Percentiles rank a stretch among this genome's conserved stretches.
These are phyloP conservation scores for Penicillium hesseltinei DNA, from an alignment of 2,329 filamentous ascomycete species.

Conservation along the genomic window DNA sequence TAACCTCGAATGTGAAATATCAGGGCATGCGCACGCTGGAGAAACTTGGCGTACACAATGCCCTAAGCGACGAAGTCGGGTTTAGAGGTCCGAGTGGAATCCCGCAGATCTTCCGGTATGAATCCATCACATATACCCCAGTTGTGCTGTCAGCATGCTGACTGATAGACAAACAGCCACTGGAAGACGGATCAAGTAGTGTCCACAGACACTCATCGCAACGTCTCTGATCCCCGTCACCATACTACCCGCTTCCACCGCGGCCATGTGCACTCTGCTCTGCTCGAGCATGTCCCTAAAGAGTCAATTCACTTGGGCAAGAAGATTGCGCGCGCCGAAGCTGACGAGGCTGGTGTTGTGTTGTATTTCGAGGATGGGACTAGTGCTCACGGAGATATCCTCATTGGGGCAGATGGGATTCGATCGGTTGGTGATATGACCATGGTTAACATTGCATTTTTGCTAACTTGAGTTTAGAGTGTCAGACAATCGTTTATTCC, in stretches of 20 bases:
- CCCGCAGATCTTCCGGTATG: slow-evolving; percentile 49
- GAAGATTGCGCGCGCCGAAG: slow-evolving; percentile 38
- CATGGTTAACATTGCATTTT: neutral
- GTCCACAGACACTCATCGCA: slow-evolving; percentile 37
- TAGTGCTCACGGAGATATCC: slow-evolving; percentile 45
- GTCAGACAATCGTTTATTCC: slow-evolving; percentile 45
- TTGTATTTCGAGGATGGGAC: slow-evolving; percentile 52
- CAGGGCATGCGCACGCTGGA: slow-evolving; percentile 51
- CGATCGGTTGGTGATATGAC: slow-evolving; percentile 45
- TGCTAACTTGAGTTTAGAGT: slow-evolving; percentile 15
- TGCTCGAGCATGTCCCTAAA: slow-evolving; percentile 47
- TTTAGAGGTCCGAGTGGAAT: slow-evolving; percentile 43
- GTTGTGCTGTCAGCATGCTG: neutral
- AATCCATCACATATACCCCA: neutral
- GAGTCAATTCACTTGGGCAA: slow-evolving; percentile 47
- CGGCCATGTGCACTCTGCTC: slow-evolving; percentile 51
- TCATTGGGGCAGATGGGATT: slow-evolving; percentile 56
- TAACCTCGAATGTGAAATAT: too few species aligned
- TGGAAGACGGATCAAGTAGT: slow-evolving; percentile 48
- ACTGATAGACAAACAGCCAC: slow-evolving; percentile 29
- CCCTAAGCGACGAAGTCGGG: slow-evolving; percentile 43
- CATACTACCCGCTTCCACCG: slow-evolving; percentile 49
- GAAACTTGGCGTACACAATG: slow-evolving; percentile 50
- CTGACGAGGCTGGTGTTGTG: slow-evolving; percentile 30
- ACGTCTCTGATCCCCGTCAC: slow-evolving; percentile 38